Evolutionary conservation across 2,329 filamentous ascomycete species (phyloP), one percentile per base, ranked within the genome.

Genomic region (Penicillium aurantiogriseum): DNA sequence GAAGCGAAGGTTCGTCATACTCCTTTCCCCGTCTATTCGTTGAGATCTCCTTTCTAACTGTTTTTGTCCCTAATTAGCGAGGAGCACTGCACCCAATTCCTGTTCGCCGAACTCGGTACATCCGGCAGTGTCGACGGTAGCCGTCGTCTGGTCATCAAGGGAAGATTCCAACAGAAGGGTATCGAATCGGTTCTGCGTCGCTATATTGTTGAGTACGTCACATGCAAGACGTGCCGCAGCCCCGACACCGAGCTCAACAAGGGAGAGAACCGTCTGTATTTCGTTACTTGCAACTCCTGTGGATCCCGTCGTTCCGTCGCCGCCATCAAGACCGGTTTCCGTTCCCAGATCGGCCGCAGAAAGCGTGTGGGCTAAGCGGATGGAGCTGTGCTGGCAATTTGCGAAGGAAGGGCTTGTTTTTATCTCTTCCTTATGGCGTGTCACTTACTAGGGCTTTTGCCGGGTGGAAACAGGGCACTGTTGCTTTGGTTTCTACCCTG

Each of bases 241-340:
- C 91, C 92, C 72, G 91, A 97, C 73, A 97, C 93, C 54, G 92
- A 96, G 75, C 87, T 99, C 74, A 95, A 89, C 86, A 97, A 97
- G 84, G 94, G 93, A 79, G 94, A 99, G 81, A 99, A 97, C 84
- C 90, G 94, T 81, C 84, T 99, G 64, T 97, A 96, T 83, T 99
- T 97, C 83, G 92, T 99, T 74, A 97, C 92, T 59, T 97, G 93
- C 87, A 96, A 94, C 81, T 89, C 88, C 58, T 91, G 89, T 71
- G 88, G 88, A 63, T 90, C 87, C 51, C 84, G 93, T 79, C 89
- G 92, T 75, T 92, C 88, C 72, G 93, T 97, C 75, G 91, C 91
- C 60, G 92, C 94, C 67, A 99, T 99, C 89, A 99, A 99, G 88
- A 96, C 92, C 61, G 94, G 94, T 92, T 99, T 99, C 92, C 95